Evolutionary conservation across 2,329 filamentous ascomycete genomes (phyloP), one percentile per base, ranked within the genome.

Genomic region (Penicillium glabrum): DNA sequence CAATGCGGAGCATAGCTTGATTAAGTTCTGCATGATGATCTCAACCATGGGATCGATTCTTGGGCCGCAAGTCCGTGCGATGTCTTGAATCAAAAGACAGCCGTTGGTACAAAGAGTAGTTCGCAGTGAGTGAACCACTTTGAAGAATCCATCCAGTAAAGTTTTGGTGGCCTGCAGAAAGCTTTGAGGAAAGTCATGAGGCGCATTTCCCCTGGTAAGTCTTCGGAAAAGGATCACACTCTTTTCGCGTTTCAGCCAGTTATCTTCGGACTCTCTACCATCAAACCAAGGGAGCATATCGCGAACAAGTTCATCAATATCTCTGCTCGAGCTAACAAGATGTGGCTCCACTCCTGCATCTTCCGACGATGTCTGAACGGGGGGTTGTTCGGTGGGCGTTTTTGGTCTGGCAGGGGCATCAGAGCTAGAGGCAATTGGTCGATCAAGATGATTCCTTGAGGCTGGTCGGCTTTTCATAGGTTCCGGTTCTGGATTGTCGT

Each of bases 31-130:
- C 76, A 98, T 85, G 23, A 97, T 81, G 50, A 97, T 85, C 75
- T 98, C 93, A 8, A 95, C 89, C 86, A 96, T 90, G 11, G 89
- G 84, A 68, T 98, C 93, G 67, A 97, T 86, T 41, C 83, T 88
- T 1, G 91, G 83, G 0, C 92, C 92, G 46, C 90, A 86, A 9
- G 83, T 86, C 63, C 83, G 84, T 19, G 91, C 91, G 27, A 96
- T 80, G 61, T 98, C 93, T 71, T 97, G 93, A 29, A 97, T 82
- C 47, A 96, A 77, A 61, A 85, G 85, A 69, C 91, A 96, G 10
- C 89, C 92, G 67, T 95, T 91, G 60, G 92, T 93, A 10, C 90
- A 93, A 64, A 97, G 80, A 67, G 93, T 98, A 2, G 93, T 98
- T 67, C 93, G 84, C 41, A 98, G 79, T 1, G 93, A 96, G 67